Evolutionary conservation across 371 early-diverging fungal genomes (phyloP).

Genomic region (Chytridium lagenaria): DNA sequence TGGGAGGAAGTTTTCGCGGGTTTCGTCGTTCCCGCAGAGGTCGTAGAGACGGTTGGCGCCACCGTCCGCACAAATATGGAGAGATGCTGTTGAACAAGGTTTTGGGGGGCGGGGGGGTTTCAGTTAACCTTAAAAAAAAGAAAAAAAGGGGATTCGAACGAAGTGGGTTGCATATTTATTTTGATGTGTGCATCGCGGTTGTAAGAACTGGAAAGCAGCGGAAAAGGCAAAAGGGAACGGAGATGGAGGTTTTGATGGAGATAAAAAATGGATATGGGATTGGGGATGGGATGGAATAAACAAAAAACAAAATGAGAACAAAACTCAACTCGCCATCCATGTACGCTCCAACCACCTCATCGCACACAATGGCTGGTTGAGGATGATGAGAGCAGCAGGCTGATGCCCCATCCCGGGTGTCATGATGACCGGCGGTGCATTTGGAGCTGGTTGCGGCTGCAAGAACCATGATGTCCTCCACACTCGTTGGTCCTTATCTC

Average conservation of each 20-base stretch:
- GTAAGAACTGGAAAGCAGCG: too few species aligned
- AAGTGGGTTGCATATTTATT: too few species aligned
- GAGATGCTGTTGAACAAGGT: conserved; percentile 53
- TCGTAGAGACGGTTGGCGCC: conserved; percentile 88
- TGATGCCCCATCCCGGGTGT: neutral
- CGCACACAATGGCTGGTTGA: conserved; percentile 65
- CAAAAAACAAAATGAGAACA: too few species aligned
- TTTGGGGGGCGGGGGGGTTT: conserved; percentile 1
- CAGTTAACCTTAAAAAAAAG: too few species aligned
- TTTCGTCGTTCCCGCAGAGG: conserved; percentile 56
- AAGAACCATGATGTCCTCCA: conserved; percentile 17
- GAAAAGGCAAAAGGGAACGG: too few species aligned
- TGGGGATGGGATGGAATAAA: too few species aligned
- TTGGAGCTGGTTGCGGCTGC: neutral
- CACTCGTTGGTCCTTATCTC: neutral
- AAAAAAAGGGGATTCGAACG: neutral
- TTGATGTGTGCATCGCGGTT: too few species aligned
- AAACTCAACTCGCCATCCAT: conserved; percentile 15
- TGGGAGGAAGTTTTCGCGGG: conserved; percentile 68
- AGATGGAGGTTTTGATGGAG: too few species aligned
- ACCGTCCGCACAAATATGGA: conserved; percentile 85
- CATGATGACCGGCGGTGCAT: neutral
- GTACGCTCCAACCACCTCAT: conserved; percentile 18
- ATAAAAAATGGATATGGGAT: too few species aligned
- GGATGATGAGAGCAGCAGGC: conserved; percentile 54